Percentiles rank a stretch among this genome's conserved stretches.
Evolutionary conservation across 176 grass and related monocot genomes (phyloP).

Genomic region (Musa itinerans): DNA sequence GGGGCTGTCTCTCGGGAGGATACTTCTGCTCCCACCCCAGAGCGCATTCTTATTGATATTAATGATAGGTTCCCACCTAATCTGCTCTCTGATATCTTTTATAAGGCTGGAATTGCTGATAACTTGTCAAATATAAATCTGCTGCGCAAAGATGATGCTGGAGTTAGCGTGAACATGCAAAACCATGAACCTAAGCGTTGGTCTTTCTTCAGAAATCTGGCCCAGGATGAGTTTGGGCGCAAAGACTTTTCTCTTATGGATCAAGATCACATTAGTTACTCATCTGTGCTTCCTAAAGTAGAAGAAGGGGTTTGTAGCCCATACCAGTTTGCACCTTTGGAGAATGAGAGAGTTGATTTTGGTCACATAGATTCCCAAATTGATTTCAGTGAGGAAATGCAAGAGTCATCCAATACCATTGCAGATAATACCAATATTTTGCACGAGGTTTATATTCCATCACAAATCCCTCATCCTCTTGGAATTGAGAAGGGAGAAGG

Average conservation of each 20-base stretch:
- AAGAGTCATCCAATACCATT: slow-evolving; percentile 33
- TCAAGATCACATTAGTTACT: slow-evolving; percentile 31
- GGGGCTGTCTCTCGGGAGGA: slow-evolving; percentile 30
- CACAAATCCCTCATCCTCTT: slow-evolving; percentile 29
- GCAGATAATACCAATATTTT: slow-evolving; percentile 27
- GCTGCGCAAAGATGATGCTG: slow-evolving; percentile 56
- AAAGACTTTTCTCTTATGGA: slow-evolving; percentile 57
- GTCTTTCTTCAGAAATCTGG: slow-evolving; percentile 98
- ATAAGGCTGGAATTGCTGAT: slow-evolving; percentile 55
- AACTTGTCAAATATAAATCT: slow-evolving; percentile 45
- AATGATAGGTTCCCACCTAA: slow-evolving; percentile 61
- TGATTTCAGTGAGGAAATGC: slow-evolving; percentile 39
- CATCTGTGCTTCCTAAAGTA: slow-evolving; percentile 33
- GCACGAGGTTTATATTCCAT: slow-evolving; percentile 34
- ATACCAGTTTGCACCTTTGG: slow-evolving; percentile 27
- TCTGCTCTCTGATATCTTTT: slow-evolving; percentile 90
- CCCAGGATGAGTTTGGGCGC: slow-evolving; percentile 56
- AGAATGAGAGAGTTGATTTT: slow-evolving; percentile 31
- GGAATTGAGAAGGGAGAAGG: slow-evolving; percentile 32
- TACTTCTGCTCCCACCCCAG: slow-evolving; percentile 22
- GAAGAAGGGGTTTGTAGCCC: slow-evolving; percentile 28
- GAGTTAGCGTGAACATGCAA: slow-evolving; percentile 71
- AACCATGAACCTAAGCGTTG: slow-evolving; percentile 79
- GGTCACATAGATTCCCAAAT: slow-evolving; percentile 37
- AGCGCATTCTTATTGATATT: slow-evolving; percentile 44